phyloP scores from a whole-genome alignment of 202 grass and related monocot genomes.

The Schoenoplectus tabernaemontani region DNA sequence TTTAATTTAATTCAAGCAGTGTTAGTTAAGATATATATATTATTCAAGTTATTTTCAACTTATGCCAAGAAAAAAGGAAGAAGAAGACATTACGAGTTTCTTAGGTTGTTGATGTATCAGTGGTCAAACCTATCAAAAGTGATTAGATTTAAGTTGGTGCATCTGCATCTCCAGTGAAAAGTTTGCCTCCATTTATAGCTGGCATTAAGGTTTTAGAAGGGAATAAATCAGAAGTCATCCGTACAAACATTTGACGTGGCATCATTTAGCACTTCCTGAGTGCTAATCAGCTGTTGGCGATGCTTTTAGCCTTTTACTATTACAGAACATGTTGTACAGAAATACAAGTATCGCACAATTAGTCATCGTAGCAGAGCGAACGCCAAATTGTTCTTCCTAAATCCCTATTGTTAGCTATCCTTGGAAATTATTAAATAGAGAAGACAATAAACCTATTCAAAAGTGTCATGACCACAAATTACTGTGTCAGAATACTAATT shows the following conservation, averaged over 20 bases:
- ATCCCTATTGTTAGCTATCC: neutral
- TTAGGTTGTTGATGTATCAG: too few relatives aligned
- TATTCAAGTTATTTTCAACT: neutral
- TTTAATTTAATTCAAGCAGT: neutral
- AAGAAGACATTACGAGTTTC: too few relatives aligned
- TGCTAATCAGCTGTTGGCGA: neutral
- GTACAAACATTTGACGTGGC: neutral
- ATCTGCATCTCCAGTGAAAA: neutral
- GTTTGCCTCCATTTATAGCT: neutral
- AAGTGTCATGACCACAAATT: too few relatives aligned
- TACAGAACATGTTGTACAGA: constrained; percentile 12
- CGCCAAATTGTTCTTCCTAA: constrained; percentile 9
- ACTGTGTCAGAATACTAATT: constrained; percentile 1
- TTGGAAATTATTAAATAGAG: neutral
- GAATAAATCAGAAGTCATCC: neutral
- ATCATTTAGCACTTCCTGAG: neutral
- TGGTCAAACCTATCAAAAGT: too few relatives aligned
- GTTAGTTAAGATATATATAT: neutral
- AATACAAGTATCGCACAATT: neutral
- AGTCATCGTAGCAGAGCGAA: neutral
- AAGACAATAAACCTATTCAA: constrained; percentile 7
- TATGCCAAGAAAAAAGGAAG: too few relatives aligned
- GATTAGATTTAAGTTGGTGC: too few relatives aligned
- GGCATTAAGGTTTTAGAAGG: neutral
- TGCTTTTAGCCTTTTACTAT: neutral